Conservation (phyloP, 371 early-diverging fungal species). For the Entomophthora muscae region DNA sequence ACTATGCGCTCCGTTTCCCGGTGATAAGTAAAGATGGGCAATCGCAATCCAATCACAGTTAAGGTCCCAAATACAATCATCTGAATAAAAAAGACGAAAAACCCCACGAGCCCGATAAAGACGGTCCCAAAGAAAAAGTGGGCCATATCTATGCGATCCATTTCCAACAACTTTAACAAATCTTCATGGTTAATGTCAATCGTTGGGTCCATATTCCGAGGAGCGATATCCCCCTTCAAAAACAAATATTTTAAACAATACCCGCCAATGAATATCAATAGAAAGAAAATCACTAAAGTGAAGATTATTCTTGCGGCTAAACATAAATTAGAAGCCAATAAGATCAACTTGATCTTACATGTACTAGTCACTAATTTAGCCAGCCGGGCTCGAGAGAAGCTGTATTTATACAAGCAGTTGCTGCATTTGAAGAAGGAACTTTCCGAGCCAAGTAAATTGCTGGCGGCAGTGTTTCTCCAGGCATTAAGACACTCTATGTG, state of each 20-base stretch:
- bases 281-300: background rate
- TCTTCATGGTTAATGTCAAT: background rate
- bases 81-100: background rate
- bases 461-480: conserved; percentile 11
- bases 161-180: background rate
- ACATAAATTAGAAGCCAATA: background rate
- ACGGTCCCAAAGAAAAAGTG: background rate
- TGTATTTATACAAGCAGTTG: conserved; percentile 12
- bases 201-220: background rate
- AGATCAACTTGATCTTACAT: conserved; percentile 6
- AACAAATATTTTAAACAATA: background rate
- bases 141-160: background rate
- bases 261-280: background rate
- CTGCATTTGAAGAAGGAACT: conserved; percentile 12
- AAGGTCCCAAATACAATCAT: background rate
- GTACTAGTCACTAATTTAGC: conserved; percentile 9
- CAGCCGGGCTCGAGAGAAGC: conserved; percentile 10
- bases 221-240: background rate
- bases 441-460: background rate
- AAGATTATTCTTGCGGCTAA: background rate
- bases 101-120: background rate
- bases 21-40: background rate
- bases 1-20: background rate
- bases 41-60: background rate
- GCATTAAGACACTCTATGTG: conserved; percentile 14